Evolutionary conservation across 2,329 filamentous ascomycete genomes (phyloP), one percentile per base, ranked within the genome.

Genomic region (Knufia fluminis): DNA sequence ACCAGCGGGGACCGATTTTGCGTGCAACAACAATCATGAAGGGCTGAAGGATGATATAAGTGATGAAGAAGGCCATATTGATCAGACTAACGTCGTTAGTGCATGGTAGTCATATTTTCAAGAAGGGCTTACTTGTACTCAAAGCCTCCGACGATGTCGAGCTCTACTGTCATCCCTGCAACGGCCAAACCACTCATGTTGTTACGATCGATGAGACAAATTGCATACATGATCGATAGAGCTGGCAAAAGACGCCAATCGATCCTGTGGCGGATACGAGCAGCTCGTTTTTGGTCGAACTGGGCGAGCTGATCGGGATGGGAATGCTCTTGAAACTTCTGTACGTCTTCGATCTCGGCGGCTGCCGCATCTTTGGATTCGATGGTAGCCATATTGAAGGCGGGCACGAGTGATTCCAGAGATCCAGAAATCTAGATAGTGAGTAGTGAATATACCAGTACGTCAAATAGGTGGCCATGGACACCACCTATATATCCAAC

Each of bases 121-220:
- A n/a, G n/a, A n/a, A n/a, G n/a, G n/a, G n/a, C n/a, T n/a, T 48
- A 48, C 4, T 17, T 31, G 46, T 41, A 39, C 3, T 24, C 46
- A 24, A 41, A 7, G n/a, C 35, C 20, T 14, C n/a, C n/a, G n/a
- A n/a, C n/a, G n/a, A 48, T n/a, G 10, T 32, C 16, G 3, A 48
- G 46, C 10, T 48, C 46, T 4, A 9, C 22, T 12, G 3, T 46
- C 61, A 66, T 64, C 8, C 61, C 86, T 16, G 86, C 85, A 62
- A 91, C 83, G 39, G 78, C 78, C 33, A 84, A 85, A 17, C 79
- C 72, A n/a, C 78, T 79, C 62, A 90, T 68, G 64, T 91, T 91
- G 2, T 83, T 87, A 22, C 86, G 74, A 61, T 91, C 86, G 79
- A 90, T 86, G 51, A 90, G 69, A 55, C 78, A 83, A 59, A 86